Evolutionary conservation across 768 basidiomycete species (phyloP).

Genomic region (Tricholoma hemisulphureum): DNA sequence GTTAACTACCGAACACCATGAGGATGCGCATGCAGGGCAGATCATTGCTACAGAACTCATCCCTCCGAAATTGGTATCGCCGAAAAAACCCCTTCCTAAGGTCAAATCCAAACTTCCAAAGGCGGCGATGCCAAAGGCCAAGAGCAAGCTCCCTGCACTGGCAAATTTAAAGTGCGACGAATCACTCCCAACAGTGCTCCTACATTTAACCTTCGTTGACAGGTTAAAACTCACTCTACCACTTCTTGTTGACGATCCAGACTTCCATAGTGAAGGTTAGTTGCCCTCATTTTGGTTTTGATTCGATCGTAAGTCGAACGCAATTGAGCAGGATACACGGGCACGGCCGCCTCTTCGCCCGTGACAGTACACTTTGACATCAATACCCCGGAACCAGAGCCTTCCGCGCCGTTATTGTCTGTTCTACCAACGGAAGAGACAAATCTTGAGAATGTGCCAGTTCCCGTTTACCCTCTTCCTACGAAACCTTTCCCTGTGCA

Average conservation of each 20-base stretch:
- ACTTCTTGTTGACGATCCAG: slow-evolving; percentile 48
- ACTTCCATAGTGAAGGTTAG: slow-evolving; percentile 62
- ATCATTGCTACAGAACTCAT: slow-evolving; percentile 18
- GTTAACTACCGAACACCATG: slow-evolving; percentile 41
- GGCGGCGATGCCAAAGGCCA: slow-evolving; percentile 34
- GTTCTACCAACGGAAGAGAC: slow-evolving; percentile 40
- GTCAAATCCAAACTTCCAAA: slow-evolving; percentile 32
- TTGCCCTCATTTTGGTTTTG: neutral
- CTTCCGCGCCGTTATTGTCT: slow-evolving; percentile 29
- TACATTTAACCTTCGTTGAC: slow-evolving; percentile 10
- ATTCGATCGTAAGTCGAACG: slow-evolving; percentile 9
- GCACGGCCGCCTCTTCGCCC: slow-evolving; percentile 75
- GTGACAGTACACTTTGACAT: slow-evolving; percentile 47
- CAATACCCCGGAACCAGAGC: slow-evolving; percentile 53
- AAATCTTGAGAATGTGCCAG: slow-evolving; percentile 56
- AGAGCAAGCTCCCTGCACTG: slow-evolving; percentile 31
- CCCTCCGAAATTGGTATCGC: slow-evolving; percentile 39
- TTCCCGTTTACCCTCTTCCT: slow-evolving; percentile 76
- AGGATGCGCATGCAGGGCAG: slow-evolving; percentile 33
- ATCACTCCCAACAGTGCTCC: slow-evolving; percentile 1
- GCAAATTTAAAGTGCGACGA: slow-evolving; percentile 38
- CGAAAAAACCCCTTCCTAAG: slow-evolving; percentile 38
- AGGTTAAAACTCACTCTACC: slow-evolving; percentile 31
- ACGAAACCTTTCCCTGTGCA: slow-evolving; percentile 84
- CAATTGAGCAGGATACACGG: slow-evolving; percentile 48